phyloP scores from a whole-genome alignment of 108 stramenopile genomes.

The Asterionellopsis glacialis region DNA sequence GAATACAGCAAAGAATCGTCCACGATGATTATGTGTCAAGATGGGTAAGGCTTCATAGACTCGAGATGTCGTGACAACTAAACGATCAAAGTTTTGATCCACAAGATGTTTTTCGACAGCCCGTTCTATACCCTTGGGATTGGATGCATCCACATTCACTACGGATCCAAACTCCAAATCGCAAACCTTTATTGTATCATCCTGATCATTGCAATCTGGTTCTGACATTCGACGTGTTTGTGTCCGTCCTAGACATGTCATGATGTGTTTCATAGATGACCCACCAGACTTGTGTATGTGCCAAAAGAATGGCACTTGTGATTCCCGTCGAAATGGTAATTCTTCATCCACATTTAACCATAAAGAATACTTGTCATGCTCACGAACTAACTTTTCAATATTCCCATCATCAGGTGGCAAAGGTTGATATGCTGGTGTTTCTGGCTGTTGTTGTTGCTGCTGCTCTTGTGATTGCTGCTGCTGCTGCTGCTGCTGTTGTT shows the following conservation, averaged over 20 bases:
- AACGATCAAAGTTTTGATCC: conserved; percentile 14
- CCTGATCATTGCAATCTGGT: conserved; percentile 8
- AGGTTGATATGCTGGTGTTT: too few relatives aligned
- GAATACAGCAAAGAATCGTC: conserved; percentile 33
- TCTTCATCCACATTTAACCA: conserved; percentile 1
- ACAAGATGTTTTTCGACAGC: conserved; percentile 22
- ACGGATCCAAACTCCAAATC: background rate
- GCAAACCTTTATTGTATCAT: conserved; percentile 4
- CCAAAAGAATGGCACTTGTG: conserved; percentile 18
- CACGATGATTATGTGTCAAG: conserved; percentile 24
- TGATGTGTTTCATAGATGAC: conserved; percentile 32
- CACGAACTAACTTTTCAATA: background rate
- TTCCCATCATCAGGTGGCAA: background rate
- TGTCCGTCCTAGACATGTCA: conserved; percentile 29
- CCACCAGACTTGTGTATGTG: conserved; percentile 43
- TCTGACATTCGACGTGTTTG: conserved; percentile 12
- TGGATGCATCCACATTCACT: conserved; percentile 9
- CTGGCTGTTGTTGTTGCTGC: too few relatives aligned
- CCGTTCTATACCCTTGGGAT: conserved; percentile 14
- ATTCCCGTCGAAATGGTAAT: background rate
- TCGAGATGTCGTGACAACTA: conserved; percentile 27
- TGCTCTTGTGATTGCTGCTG: too few relatives aligned
- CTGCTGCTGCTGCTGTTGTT: too few relatives aligned
- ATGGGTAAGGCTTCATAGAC: conserved; percentile 21
- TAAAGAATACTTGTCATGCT: background rate